These are phyloP conservation scores for Chrysanthemum makinoi DNA, from an alignment of 129 eudicot species.

Conservation along the genomic window DNA sequence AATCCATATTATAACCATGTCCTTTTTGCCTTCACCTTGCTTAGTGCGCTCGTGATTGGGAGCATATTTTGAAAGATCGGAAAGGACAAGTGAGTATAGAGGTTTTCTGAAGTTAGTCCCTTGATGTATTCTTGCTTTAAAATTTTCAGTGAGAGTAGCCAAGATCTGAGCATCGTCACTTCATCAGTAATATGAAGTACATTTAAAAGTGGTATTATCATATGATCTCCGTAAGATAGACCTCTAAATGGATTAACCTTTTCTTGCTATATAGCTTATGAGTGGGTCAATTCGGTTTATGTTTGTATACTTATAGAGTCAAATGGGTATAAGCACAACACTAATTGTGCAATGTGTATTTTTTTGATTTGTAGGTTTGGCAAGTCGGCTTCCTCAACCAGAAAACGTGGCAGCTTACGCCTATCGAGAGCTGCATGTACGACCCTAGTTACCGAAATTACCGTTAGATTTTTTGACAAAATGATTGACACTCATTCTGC, in stretches of 20 bases:
- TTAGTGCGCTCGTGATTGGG: slow-evolving; percentile 61
- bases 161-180: slow-evolving; percentile 27
- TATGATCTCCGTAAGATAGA: no score
- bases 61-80: slow-evolving; percentile 74
- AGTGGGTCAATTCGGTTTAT: no score
- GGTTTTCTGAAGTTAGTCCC: not conserved
- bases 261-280: no score
- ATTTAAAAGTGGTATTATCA: no score
- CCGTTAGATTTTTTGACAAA: slow-evolving; percentile 36
- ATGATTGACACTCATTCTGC: slow-evolving; percentile 1
- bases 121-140: slow-evolving; percentile 6
- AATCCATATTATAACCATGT: slow-evolving; percentile 79
- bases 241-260: no score
- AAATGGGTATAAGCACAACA: no score
- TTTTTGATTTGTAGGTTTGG: slow-evolving; percentile 51
- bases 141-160: slow-evolving; percentile 39
- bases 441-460: slow-evolving; percentile 79
- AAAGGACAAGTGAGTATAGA: slow-evolving; percentile 38
- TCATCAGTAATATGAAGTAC: no score
- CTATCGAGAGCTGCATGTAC: slow-evolving; percentile 88
- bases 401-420: slow-evolving; percentile 71
- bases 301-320: no score
- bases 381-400: slow-evolving; percentile 85
- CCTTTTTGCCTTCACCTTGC: slow-evolving; percentile 57
- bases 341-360: no score